These are phyloP conservation scores for Metschnikowia santaceciliae DNA, from an alignment of 805 yeast species.

Conservation along the genomic window DNA sequence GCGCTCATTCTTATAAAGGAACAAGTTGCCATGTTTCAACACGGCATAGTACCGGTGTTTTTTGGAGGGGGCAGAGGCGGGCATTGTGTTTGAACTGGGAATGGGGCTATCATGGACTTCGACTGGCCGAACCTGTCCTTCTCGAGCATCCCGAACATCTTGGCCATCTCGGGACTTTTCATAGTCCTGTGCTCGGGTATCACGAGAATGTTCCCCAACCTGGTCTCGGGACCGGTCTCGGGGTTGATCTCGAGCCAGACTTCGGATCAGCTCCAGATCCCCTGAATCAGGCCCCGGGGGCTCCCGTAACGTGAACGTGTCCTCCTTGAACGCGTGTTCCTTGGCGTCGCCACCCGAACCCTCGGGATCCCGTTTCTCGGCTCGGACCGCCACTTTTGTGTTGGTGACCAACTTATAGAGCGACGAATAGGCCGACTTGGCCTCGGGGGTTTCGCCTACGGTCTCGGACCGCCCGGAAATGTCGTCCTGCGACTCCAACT, in stretches of 20 bases:
- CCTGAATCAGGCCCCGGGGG: not conserved
- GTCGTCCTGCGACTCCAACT: constrained; percentile 42
- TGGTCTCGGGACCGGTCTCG: no score
- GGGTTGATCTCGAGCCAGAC: no score
- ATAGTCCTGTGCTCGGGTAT: no score
- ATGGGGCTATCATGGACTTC: not conserved
- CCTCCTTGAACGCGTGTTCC: not conserved
- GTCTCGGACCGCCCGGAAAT: constrained; percentile 45
- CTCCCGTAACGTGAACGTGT: not conserved
- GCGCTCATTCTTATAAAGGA: constrained; percentile 71
- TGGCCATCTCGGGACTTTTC: no score
- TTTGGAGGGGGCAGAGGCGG: constrained; percentile 18
- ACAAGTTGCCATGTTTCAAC: constrained; percentile 81
- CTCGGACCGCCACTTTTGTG: constrained; percentile 2
- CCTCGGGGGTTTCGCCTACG: constrained; percentile 38
- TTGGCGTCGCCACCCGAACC: not conserved
- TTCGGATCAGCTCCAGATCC: no score
- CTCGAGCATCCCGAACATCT: not conserved
- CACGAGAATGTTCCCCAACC: not conserved
- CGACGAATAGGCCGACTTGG: constrained; percentile 57
- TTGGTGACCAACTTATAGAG: constrained; percentile 54
- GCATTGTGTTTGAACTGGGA: not conserved
- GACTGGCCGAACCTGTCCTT: not conserved
- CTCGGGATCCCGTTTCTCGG: not conserved
- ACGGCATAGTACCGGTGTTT: constrained; percentile 67